These are phyloP conservation scores for Barbarea vulgaris DNA, from an alignment of 345 rosid genomes.

Conservation along the genomic window DNA sequence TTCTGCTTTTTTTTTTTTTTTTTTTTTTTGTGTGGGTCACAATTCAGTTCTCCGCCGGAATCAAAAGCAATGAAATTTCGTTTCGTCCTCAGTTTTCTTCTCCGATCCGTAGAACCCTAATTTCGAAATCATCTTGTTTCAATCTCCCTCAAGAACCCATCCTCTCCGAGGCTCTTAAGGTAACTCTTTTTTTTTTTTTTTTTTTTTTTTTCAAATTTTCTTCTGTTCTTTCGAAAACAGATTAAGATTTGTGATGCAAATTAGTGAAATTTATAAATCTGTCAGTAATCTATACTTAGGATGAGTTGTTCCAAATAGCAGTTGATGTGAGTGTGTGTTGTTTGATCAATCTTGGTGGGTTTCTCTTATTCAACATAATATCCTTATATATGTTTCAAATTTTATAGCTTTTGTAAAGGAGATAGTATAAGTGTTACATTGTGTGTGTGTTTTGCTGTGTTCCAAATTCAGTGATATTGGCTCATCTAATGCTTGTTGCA, in stretches of 20 bases:
- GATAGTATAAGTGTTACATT: neutral
- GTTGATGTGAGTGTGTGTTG: neutral
- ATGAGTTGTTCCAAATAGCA: neutral
- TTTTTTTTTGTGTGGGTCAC: constrained; percentile 16
- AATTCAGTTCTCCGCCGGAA: constrained; percentile 32
- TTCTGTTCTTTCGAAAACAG: neutral
- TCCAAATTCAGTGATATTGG: neutral
- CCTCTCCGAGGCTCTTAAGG: constrained; percentile 44
- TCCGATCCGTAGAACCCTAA: constrained; percentile 31
- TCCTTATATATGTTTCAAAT: neutral
- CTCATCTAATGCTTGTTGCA: neutral
- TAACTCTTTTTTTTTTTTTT: neutral
- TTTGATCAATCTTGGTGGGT: constrained; percentile 1
- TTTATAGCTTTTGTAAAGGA: neutral
- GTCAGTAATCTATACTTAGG: neutral
- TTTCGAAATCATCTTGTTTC: constrained; percentile 37
- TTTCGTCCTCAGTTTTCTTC: neutral
- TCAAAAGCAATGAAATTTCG: constrained; percentile 3
- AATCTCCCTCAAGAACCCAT: constrained; percentile 46
- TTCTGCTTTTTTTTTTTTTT: constrained; percentile 4
- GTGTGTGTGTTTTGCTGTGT: neutral
- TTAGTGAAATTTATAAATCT: neutral
- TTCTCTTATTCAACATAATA: neutral
- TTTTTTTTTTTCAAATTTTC: too few species aligned
- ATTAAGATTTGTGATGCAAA: neutral